Evolutionary conservation across 208 protist genomes (phyloP).

Genomic region (Trypanosoma grayi): DNA sequence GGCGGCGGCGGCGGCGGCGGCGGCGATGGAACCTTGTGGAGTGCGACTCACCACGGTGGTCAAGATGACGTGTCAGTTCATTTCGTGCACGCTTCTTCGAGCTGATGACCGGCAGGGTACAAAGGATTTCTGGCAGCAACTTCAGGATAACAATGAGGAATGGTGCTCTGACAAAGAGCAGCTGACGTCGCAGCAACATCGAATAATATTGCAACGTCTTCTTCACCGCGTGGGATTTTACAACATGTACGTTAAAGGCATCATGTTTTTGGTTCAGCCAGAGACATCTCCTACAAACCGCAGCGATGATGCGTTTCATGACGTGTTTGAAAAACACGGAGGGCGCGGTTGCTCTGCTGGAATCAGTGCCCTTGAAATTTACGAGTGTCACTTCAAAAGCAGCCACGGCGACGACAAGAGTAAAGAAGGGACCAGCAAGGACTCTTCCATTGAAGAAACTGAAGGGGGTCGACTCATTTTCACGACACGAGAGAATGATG

Average conservation of each 20-base stretch:
- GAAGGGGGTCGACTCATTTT: constrained; percentile 17
- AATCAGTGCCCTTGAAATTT: constrained; percentile 23
- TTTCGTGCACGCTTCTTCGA: constrained; percentile 21
- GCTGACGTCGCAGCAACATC: constrained; percentile 1
- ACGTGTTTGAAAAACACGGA: constrained; percentile 28
- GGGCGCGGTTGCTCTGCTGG: constrained; percentile 24
- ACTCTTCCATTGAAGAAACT: background rate
- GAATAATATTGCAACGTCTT: constrained; percentile 14
- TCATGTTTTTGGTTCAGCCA: constrained; percentile 24
- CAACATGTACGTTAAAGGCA: constrained; percentile 21
- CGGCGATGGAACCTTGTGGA: background rate
- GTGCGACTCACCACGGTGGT: constrained; percentile 18
- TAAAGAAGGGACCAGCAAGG: background rate
- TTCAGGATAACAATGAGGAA: constrained; percentile 3
- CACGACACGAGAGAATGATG: constrained; percentile 20
- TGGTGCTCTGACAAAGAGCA: background rate
- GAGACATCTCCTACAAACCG: constrained; percentile 12
- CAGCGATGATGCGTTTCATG: constrained; percentile 31
- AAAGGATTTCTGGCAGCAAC: constrained; percentile 15
- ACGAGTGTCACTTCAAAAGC: constrained; percentile 10
- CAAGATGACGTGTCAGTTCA: constrained; percentile 22
- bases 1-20: background rate
- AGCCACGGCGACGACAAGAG: background rate
- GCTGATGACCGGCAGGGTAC: constrained; percentile 14
- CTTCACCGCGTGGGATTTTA: constrained; percentile 18